These are phyloP conservation scores for Debaryomycetaceae sp. DNA, from an alignment of 1,139 yeast genomes.

Conservation along the genomic window DNA sequence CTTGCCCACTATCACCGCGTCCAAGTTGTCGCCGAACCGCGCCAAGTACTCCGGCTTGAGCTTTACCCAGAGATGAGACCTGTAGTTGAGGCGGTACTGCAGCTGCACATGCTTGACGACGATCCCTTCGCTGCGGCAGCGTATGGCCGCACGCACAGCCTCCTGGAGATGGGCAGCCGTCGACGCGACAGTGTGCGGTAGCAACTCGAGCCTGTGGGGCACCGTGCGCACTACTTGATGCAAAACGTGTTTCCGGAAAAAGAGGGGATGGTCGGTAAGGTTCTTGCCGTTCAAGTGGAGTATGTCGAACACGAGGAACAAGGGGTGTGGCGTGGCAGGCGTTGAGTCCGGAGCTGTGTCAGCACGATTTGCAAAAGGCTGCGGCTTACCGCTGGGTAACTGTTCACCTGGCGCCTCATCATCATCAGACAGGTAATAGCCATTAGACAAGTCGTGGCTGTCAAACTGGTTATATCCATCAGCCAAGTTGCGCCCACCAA, in stretches of 20 bases:
- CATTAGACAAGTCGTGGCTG: too few species aligned
- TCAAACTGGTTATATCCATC: conserved; percentile 25
- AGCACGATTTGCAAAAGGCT: too few species aligned
- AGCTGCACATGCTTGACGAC: conserved; percentile 59
- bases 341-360: too few species aligned
- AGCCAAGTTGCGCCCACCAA: conserved; percentile 24
- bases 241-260: conserved; percentile 45
- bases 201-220: conserved; percentile 45
- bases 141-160: conserved; percentile 49
- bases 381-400: too few species aligned
- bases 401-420: too few species aligned
- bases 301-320: conserved; percentile 63
- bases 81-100: conserved; percentile 47
- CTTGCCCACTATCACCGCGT: conserved; percentile 69
- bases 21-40: conserved; percentile 80
- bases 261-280: conserved; percentile 43
- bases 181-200: conserved; percentile 33
- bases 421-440: too few species aligned
- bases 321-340: conserved; percentile 48
- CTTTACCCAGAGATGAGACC: conserved; percentile 66
- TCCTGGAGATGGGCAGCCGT: conserved; percentile 42
- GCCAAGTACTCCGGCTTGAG: conserved; percentile 85
- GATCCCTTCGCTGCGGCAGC: conserved; percentile 69
- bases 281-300: conserved; percentile 56
- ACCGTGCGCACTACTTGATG: conserved; percentile 34